These are phyloP conservation scores for Helianthus tuberosus DNA, from an alignment of 129 eudicot species.

Conservation along the genomic window DNA sequence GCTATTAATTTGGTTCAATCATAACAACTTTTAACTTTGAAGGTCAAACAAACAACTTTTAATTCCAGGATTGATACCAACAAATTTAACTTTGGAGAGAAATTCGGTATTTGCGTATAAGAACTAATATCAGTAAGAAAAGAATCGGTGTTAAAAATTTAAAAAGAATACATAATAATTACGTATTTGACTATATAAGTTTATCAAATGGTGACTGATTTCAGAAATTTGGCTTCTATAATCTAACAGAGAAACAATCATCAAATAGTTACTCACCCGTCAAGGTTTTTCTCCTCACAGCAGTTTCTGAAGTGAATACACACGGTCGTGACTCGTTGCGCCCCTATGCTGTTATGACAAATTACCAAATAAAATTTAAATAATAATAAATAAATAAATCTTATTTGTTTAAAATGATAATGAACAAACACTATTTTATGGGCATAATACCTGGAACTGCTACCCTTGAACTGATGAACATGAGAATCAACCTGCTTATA, in stretches of 20 bases:
- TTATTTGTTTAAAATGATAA: too few species aligned
- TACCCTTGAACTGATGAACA: too few species aligned
- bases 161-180: too few species aligned
- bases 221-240: neutral
- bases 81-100: neutral
- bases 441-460: too few species aligned
- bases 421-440: too few species aligned
- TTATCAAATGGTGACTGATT: neutral
- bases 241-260: too few species aligned
- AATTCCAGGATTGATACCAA: neutral
- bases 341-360: slow-evolving; percentile 63
- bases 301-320: slow-evolving; percentile 57
- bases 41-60: slow-evolving; percentile 1
- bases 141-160: too few species aligned
- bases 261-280: slow-evolving; percentile 44
- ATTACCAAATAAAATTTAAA: neutral
- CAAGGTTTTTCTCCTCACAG: slow-evolving; percentile 60
- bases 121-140: too few species aligned
- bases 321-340: slow-evolving; percentile 54
- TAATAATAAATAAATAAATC: neutral
- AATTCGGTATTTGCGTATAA: neutral
- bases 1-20: neutral
- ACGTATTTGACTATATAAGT: slow-evolving; percentile 16
- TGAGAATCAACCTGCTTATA: too few species aligned
- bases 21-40: neutral